Base-by-base conservation (phyloP, 164 flowering plant genomes). In the Cinnamomum micranthum region DNA sequence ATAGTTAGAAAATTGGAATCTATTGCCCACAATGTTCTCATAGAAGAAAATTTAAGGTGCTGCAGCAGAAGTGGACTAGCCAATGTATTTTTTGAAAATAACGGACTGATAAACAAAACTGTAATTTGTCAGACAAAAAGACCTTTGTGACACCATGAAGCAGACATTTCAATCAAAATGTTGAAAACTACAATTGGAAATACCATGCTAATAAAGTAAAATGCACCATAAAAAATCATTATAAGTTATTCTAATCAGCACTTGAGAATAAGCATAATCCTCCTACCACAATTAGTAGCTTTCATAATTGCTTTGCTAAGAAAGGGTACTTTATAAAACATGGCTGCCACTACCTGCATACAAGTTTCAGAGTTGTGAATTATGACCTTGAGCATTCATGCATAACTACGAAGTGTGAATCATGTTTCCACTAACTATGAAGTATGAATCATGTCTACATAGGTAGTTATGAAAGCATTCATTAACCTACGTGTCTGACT, bases 241-340 rank as follows among this genome's bases (percentile, higher is more conserved):
- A 41, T 41, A 55, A 55, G 17, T 15, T 15, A 20, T 55, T 15
- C 20, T 20, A 55, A 55, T 15, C 1, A 3, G 17, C n/a, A 55
- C 60, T 55, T 55, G 60, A 15, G n/a, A 55, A 55, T 20, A 55
- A 55, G 60, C 60, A 55, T 55, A 55, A 55, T 4, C 11, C 69
- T 7, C 90, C 23, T 86, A 95, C 99, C 98, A 78, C 87, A 82
- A 50, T 84, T 84, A 73, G 99, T 90, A 50, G 94, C 96, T 83
- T 89, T 88, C 93, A 89, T 89, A 51, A 95, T 89, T 68, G 98
- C 98, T 70, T 77, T 87, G 88, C 99, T 88, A 70, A 95, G 86
- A 23, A 84, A 81, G 19, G 99, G 99, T 25, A 93, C 85, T 83
- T 87, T 92, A 65, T 97, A 88, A 81, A 90, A 91, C 97, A 93